These are phyloP conservation scores for Onygenales sp. DNA, from an alignment of 2,329 filamentous ascomycete genomes.

Conservation along the genomic window DNA sequence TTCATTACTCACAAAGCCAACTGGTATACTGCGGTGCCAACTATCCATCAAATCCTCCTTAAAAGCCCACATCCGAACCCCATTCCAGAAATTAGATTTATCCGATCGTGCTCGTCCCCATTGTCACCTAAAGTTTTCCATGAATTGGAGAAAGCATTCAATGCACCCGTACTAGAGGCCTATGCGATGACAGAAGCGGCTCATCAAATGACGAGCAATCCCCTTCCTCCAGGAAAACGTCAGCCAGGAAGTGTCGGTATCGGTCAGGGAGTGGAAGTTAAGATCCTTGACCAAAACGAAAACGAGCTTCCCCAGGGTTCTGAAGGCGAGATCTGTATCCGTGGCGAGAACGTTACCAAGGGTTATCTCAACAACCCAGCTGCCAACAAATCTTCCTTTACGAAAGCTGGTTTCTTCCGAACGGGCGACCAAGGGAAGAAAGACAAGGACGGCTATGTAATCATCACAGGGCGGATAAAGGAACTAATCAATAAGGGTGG, in stretches of 20 bases:
- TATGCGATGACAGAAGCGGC: constrained; percentile 91
- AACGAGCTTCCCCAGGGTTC: constrained; percentile 57
- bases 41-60: constrained; percentile 82
- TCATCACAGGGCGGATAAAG: constrained; percentile 88
- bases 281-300: constrained; percentile 62
- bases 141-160: constrained; percentile 64
- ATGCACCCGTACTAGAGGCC: constrained; percentile 75
- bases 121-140: constrained; percentile 73
- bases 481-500: constrained; percentile 84
- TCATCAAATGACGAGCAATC: constrained; percentile 44
- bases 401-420: constrained; percentile 69
- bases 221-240: constrained; percentile 59
- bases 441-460: constrained; percentile 70
- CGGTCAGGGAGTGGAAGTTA: constrained; percentile 73
- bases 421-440: constrained; percentile 79
- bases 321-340: constrained; percentile 76
- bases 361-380: constrained; percentile 76
- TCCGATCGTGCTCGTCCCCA: constrained; percentile 77
- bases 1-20: constrained; percentile 66
- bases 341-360: constrained; percentile 71
- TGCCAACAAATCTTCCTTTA: constrained; percentile 67
- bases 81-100: constrained; percentile 68
- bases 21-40: constrained; percentile 91
- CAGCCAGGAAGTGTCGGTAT: constrained; percentile 75
- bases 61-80: constrained; percentile 60